Percentiles rank a stretch among this genome's conserved stretches.
Conservation (phyloP, 75 land plant species). For the Selaginella tamariscina region DNA sequence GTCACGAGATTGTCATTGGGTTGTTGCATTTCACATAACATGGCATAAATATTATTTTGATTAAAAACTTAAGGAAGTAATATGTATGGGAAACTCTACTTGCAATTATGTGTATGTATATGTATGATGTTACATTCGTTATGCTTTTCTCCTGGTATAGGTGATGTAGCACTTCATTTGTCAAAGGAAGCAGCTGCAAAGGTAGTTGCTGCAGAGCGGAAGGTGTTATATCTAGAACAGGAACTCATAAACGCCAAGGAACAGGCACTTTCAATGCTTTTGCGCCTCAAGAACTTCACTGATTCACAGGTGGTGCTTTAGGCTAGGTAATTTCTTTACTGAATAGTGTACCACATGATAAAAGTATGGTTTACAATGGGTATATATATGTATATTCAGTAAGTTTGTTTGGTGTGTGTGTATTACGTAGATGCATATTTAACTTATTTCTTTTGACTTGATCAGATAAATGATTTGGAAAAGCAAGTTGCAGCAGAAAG, state of each 20-base stretch:
- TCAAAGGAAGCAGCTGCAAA: conserved; percentile 69
- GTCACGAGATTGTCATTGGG: too few relatives aligned
- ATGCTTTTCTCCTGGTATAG: too few relatives aligned
- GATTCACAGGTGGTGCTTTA: conserved; percentile 52
- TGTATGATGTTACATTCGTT: too few relatives aligned
- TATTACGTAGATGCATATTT: neutral
- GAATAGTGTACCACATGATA: too few relatives aligned
- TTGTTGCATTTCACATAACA: too few relatives aligned
- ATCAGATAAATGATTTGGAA: neutral
- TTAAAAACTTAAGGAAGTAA: too few relatives aligned
- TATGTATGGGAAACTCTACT: too few relatives aligned
- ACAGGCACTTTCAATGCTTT: conserved; percentile 42
- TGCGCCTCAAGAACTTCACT: conserved; percentile 45
- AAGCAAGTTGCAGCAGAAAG: neutral
- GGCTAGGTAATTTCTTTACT: neutral
- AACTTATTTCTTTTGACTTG: neutral
- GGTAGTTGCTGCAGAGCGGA: conserved; percentile 47
- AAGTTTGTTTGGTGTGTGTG: neutral
- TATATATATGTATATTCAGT: too few relatives aligned
- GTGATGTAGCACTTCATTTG: conserved; percentile 46
- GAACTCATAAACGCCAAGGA: conserved; percentile 46
- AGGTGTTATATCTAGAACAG: conserved; percentile 33
- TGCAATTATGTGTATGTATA: too few relatives aligned
- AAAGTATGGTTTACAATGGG: too few relatives aligned
- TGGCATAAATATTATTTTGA: too few relatives aligned